Conservation (phyloP, 169 alveolate genomes). For the Cryptosporidium muris region DNA sequence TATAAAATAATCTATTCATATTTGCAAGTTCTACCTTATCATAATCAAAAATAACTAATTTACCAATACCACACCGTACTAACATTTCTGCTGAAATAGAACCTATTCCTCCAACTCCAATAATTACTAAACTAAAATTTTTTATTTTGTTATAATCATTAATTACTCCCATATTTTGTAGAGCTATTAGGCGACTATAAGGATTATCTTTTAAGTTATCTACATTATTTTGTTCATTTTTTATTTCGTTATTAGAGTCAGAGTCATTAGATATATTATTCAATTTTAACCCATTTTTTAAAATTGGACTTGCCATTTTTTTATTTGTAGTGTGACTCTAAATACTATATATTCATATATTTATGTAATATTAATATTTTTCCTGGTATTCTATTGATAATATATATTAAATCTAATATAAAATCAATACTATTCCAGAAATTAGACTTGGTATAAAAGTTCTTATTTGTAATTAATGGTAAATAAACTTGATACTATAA, state of each 20-base stretch:
- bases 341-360: background rate
- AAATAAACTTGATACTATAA: too few species aligned
- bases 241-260: background rate
- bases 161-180: slow-evolving; percentile 95
- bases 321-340: background rate
- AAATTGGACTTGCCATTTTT: background rate
- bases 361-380: too few species aligned
- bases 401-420: too few species aligned
- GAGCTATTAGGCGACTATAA: slow-evolving; percentile 89
- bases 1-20: slow-evolving; percentile 93
- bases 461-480: too few species aligned
- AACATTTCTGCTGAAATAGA: slow-evolving; percentile 96
- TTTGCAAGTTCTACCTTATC: slow-evolving; percentile 94
- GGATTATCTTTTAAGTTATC: slow-evolving; percentile 76
- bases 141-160: slow-evolving; percentile 86
- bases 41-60: slow-evolving; percentile 91
- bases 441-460: too few species aligned
- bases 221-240: background rate
- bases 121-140: slow-evolving; percentile 84
- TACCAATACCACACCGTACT: slow-evolving; percentile 94
- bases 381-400: too few species aligned
- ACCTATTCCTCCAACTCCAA: slow-evolving; percentile 97
- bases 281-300: background rate
- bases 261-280: background rate
- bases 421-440: too few species aligned